Base-by-base conservation (phyloP, 1,284 basidiomycete species). In the Acaromyces ingoldii region DNA sequence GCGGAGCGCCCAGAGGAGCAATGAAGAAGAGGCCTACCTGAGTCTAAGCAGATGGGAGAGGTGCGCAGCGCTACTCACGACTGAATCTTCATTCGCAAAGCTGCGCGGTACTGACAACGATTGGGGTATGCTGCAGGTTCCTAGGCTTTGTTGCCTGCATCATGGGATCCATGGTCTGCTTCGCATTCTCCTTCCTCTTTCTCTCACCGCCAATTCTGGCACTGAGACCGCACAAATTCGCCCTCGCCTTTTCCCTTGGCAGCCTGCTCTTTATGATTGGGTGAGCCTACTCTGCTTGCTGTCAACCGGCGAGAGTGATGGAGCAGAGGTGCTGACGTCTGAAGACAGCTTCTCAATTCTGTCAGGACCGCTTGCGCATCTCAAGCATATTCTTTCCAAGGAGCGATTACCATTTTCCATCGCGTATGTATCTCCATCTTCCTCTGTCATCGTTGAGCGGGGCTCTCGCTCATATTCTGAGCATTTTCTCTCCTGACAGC, bases 1-100 rank as follows among this genome's bases (percentile, higher is more conserved):
- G 53, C 81, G 91, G 22, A 89, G 87, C 4, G 83, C 76, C 60
- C 89, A 91, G 59, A 80, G 84, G 36, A 86, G 87, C 30, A 91
- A 91, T 73, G 93, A 98, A 76, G 93, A 98, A 68, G 91, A 97
- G 74, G 93, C 93, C 2, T 96, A 87, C 80, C 55, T 75, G n/a
- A 67, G 63, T 40, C 55, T 75, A 36, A 69, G 65, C 43, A 59
- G 67, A 31, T 75, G 72, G 72, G 72, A 75, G 41, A 53, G 72
- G 68, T 68, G 39, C 7, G 17, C 28, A 42, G 31, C 17, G 17
- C 31, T 17, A 34, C 17, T 34, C 31, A n/a, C 29, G 29, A 6
- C 29, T 13, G 7, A 13, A 6, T 30, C 29, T 30, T 13, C 6
- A 6, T 30, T 30, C 29, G 29, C 29, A 6, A 7, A 6, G 7